Evolutionary conservation across 2,329 filamentous ascomycete genomes (phyloP).

Genomic region (Hymenoscyphus linearis): DNA sequence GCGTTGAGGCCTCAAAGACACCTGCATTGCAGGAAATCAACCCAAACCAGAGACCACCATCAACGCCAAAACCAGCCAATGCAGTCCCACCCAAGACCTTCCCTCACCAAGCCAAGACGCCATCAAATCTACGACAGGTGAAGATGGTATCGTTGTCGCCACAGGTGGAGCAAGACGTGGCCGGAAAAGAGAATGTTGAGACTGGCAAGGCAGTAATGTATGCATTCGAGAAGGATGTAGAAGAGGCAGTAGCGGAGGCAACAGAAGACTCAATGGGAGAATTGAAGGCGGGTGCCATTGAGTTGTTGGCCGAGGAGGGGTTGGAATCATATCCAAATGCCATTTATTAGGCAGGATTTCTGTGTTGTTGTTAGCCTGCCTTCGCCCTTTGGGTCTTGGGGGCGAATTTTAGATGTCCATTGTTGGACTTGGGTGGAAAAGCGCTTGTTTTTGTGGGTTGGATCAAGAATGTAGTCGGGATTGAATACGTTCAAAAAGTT

Average conservation of each 20-base stretch:
- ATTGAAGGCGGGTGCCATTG: neutral
- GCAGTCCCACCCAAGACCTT: conserved; percentile 1
- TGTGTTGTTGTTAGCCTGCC: too few relatives aligned
- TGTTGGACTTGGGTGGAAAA: too few relatives aligned
- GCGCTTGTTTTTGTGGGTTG: too few relatives aligned
- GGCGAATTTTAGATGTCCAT: too few relatives aligned
- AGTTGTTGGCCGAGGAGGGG: neutral
- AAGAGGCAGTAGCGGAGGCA: neutral
- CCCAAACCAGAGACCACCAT: neutral
- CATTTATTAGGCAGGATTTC: neutral
- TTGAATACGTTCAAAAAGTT: too few relatives aligned
- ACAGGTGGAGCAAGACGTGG: neutral
- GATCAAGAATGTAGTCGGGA: too few relatives aligned
- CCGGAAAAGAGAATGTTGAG: neutral
- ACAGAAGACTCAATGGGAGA: neutral
- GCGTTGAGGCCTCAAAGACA: neutral
- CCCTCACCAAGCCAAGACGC: neutral
- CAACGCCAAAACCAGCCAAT: neutral
- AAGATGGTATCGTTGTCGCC: neutral
- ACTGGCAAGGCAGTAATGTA: neutral
- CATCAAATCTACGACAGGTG: neutral
- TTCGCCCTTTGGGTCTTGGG: too few relatives aligned
- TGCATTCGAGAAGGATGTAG: neutral
- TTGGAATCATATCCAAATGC: neutral
- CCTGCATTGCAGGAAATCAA: neutral